Base-by-base conservation (phyloP, 2,329 filamentous ascomycete species). In the Kalaharituber pfeilii region DNA sequence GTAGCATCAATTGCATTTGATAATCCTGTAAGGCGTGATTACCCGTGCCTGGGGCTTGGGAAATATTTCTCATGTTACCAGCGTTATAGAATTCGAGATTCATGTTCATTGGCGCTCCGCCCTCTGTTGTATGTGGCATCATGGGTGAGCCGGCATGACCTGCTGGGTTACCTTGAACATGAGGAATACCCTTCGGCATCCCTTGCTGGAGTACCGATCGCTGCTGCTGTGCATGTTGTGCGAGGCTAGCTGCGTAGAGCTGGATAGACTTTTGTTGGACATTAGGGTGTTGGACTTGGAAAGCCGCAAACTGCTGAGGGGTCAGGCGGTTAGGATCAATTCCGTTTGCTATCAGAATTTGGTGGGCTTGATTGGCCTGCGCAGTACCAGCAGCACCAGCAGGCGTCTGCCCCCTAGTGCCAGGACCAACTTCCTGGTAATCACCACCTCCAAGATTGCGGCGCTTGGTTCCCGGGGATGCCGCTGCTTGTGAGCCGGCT, bases 1-100 rank as follows among this genome's bases (percentile, higher is more conserved):
- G 75, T 50, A 88, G 70, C 84, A 88, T 89, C 66, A 89, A 70
- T 67, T 89, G 84, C 84, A 88, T 88, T 70, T 89, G 84, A 64
- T 89, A 89, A 67, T 91, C 84, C 68, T 88, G 84, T 47, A 89
- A 73, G 22, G 84, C 84, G 66, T 88, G 84, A 66, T 86, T 89
- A 68, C 81, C 83, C 62, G 69, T 74, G 58, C 69, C 73, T 53
- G 55, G 49, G n/a, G 50, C 54, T 51, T 86, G 63, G 73, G 62
- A 59, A 49, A 33, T 51, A 47, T 53, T 42, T 58, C 62, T 55
- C 59, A 62, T 58, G 57, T 59, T 50, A 70, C 67, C 57, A 62
- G 64, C 57, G 49, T 56, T 59, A 54, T 65, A 65, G 57, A 63
- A 65, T 49, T 65, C 63, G 51, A 54, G 18, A 13, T 20, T 57